phyloP scores from a whole-genome alignment of 345 rosid genomes.

The Noccaea bulbosa region DNA sequence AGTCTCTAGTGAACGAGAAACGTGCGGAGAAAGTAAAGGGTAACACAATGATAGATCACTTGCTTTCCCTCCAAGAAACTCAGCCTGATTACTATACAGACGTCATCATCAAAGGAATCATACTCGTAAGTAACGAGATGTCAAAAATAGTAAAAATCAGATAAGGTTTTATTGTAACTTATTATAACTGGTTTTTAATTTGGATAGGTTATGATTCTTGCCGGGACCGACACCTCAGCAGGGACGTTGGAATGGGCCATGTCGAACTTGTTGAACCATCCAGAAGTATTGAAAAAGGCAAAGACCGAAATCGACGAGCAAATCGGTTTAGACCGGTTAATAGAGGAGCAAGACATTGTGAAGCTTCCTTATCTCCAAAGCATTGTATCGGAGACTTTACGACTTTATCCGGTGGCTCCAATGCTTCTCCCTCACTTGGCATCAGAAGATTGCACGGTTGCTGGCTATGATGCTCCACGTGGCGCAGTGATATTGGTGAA shows the following conservation, averaged over 20 bases:
- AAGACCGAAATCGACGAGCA: conserved; percentile 33
- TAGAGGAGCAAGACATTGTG: conserved; percentile 46
- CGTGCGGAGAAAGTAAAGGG: conserved; percentile 32
- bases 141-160: not conserved
- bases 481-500: conserved; percentile 44
- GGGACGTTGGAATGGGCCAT: conserved; percentile 37
- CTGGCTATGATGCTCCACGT: conserved; percentile 46
- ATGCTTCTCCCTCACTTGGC: conserved; percentile 46
- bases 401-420: conserved; percentile 48
- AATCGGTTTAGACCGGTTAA: conserved; percentile 39
- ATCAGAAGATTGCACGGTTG: conserved; percentile 46
- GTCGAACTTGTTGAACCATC: conserved; percentile 43
- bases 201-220: conserved; percentile 45
- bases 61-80: conserved; percentile 57
- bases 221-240: conserved; percentile 45
- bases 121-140: conserved; percentile 34
- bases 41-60: conserved; percentile 53
- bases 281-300: conserved; percentile 44
- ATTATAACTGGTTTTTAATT: not conserved
- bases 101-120: conserved; percentile 56
- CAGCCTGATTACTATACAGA: conserved; percentile 56
- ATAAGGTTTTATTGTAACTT: not conserved
- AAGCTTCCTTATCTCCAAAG: conserved; percentile 49
- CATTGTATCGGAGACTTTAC: conserved; percentile 35
- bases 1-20: conserved; percentile 51